Conservation (phyloP, 805 yeast genomes). For the Hanseniaspora hatyaiensis region DNA sequence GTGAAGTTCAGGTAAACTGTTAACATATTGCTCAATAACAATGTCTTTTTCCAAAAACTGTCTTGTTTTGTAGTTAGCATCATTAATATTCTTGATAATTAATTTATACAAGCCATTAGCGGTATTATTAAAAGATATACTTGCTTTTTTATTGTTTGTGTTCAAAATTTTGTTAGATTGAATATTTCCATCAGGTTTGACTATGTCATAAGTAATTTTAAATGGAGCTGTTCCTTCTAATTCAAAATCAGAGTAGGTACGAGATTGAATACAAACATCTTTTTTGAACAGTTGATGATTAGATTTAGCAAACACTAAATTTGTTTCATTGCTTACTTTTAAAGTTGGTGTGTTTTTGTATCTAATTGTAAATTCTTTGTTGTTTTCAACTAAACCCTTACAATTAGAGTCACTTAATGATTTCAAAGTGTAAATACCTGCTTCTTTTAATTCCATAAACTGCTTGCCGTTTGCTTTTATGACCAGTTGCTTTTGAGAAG, state of each 20-base stretch:
- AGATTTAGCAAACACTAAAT: too few species aligned
- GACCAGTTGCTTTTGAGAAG: constrained; percentile 19
- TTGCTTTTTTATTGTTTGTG: constrained; percentile 42
- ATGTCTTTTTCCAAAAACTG: constrained; percentile 28
- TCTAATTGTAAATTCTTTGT: constrained; percentile 31
- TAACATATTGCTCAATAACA: constrained; percentile 41
- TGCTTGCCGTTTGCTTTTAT: constrained; percentile 28
- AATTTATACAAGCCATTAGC: constrained; percentile 53
- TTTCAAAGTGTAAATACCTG: constrained; percentile 39
- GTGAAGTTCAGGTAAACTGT: constrained; percentile 47
- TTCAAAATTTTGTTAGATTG: constrained; percentile 32
- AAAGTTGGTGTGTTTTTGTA: constrained; percentile 40
- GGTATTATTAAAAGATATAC: constrained; percentile 35
- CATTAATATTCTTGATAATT: constrained; percentile 50
- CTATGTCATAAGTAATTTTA: constrained; percentile 52
- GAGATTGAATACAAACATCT: constrained; percentile 40
- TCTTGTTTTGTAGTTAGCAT: constrained; percentile 44
- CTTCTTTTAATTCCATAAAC: constrained; percentile 30
- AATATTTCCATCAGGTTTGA: constrained; percentile 43
- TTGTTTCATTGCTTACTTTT: constrained; percentile 29
- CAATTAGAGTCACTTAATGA: constrained; percentile 43
- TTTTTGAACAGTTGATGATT: too few species aligned
- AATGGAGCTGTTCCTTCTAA: constrained; percentile 57
- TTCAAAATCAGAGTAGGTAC: constrained; percentile 39
- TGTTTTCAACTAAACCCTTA: constrained; percentile 35